Percentiles rank a stretch among this genome's conserved stretches.
These are phyloP conservation scores for Debaryomyces hansenii DNA, from an alignment of 805 yeast genomes.

Conservation along the genomic window DNA sequence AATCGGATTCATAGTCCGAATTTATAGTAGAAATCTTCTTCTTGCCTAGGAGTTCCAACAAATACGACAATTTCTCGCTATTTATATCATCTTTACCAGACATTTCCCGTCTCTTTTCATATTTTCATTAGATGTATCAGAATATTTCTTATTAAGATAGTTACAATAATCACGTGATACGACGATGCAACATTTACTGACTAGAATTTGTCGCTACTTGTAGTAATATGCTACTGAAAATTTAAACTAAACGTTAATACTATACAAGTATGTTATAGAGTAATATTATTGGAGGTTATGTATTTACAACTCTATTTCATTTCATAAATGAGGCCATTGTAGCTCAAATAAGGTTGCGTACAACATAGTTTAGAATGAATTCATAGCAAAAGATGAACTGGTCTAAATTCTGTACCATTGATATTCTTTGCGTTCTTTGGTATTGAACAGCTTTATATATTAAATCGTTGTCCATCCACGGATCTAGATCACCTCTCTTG, in stretches of 20 bases:
- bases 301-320: too few species aligned
- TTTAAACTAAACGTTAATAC: too few species aligned
- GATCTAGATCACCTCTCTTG: conserved; percentile 8
- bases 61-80: conserved; percentile 13
- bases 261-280: too few species aligned
- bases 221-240: too few species aligned
- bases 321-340: too few species aligned
- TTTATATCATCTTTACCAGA: not conserved
- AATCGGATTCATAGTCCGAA: conserved; percentile 9
- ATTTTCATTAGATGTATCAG: too few species aligned
- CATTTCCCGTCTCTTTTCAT: not conserved
- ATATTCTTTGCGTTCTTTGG: conserved; percentile 71
- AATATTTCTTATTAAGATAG: too few species aligned
- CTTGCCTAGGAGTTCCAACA: conserved; percentile 19
- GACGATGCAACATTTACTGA: not conserved
- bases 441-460: conserved; percentile 62
- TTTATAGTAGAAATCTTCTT: conserved; percentile 1
- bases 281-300: too few species aligned
- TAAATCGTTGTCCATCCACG: conserved; percentile 46
- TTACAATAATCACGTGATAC: not conserved
- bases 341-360: conserved; percentile 5
- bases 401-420: conserved; percentile 81
- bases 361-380: conserved; percentile 34
- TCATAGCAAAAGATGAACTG: conserved; percentile 79
- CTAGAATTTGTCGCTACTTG: too few species aligned